Percentiles rank a stretch among this genome's conserved stretches.
These are phyloP conservation scores for Populus ilicifolia DNA, from an alignment of 345 rosid species.

Conservation along the genomic window DNA sequence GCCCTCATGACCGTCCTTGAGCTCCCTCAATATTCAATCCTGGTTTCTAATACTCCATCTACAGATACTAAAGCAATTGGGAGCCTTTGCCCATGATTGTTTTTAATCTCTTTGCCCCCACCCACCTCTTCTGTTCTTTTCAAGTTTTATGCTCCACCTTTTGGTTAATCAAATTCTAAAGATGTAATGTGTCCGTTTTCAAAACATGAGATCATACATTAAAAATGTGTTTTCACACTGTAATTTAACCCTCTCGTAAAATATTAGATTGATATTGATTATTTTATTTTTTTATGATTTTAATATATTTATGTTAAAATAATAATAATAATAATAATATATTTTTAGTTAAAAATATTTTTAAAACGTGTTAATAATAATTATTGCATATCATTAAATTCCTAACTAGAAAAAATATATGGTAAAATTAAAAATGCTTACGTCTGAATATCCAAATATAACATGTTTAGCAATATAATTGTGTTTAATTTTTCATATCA, in stretches of 20 bases:
- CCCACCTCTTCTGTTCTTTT: slow-evolving; percentile 7
- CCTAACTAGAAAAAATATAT: neutral
- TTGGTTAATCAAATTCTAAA: neutral
- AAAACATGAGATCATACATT: neutral
- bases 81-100: neutral
- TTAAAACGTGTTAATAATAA: no score
- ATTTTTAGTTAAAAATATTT: no score
- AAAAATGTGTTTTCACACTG: neutral
- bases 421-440: neutral
- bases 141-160: neutral
- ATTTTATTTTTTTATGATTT: no score
- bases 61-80: no score
- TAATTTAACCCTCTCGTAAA: no score
- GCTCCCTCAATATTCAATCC: neutral
- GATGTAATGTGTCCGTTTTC: neutral
- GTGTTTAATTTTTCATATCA: no score
- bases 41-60: neutral
- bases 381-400: no score
- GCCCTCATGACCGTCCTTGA: neutral
- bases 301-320: no score
- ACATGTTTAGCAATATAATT: no score
- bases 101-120: slow-evolving; percentile 3
- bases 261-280: no score
- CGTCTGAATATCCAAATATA: no score
- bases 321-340: no score